Conservation (phyloP, 805 yeast species). For the Kodamaea sagamina region DNA sequence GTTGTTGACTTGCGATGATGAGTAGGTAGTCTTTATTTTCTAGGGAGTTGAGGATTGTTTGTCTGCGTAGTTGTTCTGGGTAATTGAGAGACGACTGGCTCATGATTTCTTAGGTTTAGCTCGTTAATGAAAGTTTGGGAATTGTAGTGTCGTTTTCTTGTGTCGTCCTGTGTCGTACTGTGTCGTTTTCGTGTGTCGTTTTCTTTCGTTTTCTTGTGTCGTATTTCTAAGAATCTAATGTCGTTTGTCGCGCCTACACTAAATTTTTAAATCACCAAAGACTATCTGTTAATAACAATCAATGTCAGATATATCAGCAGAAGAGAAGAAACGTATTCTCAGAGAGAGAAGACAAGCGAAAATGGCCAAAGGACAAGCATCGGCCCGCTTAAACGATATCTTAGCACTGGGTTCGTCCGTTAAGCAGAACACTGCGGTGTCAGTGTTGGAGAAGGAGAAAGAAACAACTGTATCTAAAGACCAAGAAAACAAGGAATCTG, state of each 20-base stretch:
- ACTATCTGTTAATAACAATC: neutral
- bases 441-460: conserved; percentile 34
- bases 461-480: neutral
- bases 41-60: conserved; percentile 39
- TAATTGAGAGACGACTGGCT: conserved; percentile 13
- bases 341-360: conserved; percentile 69
- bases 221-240: too few species aligned
- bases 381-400: conserved; percentile 51
- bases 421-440: conserved; percentile 30
- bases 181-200: too few species aligned
- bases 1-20: conserved; percentile 43
- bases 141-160: too few species aligned
- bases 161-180: too few species aligned
- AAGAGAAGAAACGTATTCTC: conserved; percentile 57
- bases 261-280: too few species aligned
- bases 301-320: conserved; percentile 51
- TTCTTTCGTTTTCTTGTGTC: too few species aligned
- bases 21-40: conserved; percentile 41
- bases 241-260: neutral
- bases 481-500: neutral
- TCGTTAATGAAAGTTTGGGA: too few species aligned
- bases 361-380: conserved; percentile 55
- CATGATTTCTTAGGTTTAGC: too few species aligned
- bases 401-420: conserved; percentile 42
- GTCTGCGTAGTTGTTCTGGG: conserved; percentile 22